Conservation (phyloP, 2,329 filamentous ascomycete species). For the Plenodomus biglobosus region DNA sequence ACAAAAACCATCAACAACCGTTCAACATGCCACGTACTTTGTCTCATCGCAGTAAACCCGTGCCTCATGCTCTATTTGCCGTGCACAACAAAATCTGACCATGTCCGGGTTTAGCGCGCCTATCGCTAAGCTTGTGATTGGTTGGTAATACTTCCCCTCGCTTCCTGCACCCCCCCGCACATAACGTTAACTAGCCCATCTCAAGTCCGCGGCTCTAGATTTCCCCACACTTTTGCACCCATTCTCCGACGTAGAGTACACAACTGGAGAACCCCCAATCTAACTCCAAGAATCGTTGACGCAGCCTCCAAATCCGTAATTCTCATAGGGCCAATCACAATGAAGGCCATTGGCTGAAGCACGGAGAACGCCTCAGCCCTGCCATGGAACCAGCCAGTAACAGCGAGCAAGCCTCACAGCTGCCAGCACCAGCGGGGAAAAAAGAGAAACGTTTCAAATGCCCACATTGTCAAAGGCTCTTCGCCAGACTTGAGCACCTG, state of each 20-base stretch:
- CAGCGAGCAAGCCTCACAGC: conserved; percentile 15
- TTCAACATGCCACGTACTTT: too few species aligned
- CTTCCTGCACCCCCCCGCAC: conserved; percentile 23
- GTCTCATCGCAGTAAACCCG: too few species aligned
- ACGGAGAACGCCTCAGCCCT: neutral
- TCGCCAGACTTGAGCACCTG: conserved; percentile 46
- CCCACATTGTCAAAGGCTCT: conserved; percentile 34
- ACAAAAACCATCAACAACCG: too few species aligned
- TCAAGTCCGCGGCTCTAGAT: conserved; percentile 6
- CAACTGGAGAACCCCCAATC: conserved; percentile 15
- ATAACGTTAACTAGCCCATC: too few species aligned
- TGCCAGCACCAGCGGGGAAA: conserved; percentile 27
- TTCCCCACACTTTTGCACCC: conserved; percentile 27
- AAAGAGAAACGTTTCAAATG: conserved; percentile 43
- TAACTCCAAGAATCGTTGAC: conserved; percentile 1
- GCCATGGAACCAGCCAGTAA: conserved; percentile 7
- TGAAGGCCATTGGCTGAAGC: neutral
- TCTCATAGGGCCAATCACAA: conserved; percentile 2
- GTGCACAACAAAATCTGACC: neutral
- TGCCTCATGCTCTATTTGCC: neutral
- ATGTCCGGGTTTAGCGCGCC: neutral
- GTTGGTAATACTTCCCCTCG: conserved; percentile 4
- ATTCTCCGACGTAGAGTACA: conserved; percentile 14
- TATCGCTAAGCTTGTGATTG: conserved; percentile 5
- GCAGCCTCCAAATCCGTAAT: conserved; percentile 2